phyloP scores from a whole-genome alignment of 345 rosid genomes.

The Brassica juncea region DNA sequence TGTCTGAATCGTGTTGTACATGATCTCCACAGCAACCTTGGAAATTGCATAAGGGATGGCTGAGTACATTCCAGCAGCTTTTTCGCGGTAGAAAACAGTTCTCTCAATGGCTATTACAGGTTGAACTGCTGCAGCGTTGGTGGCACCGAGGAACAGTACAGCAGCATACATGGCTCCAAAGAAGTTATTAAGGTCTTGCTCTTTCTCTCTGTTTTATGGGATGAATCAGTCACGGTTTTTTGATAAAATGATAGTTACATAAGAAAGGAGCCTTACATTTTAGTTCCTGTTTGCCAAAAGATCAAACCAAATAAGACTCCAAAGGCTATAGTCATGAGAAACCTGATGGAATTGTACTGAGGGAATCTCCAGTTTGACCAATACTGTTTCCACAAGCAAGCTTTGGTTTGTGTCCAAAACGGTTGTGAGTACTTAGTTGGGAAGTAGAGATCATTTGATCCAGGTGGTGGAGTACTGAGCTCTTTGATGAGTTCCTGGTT shows the following conservation, averaged over 20 bases:
- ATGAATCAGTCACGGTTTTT: background rate
- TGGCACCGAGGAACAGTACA: conserved; percentile 62
- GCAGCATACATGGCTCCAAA: conserved; percentile 80
- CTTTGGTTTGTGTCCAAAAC: conserved; percentile 56
- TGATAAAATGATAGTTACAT: background rate
- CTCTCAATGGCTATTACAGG: conserved; percentile 65
- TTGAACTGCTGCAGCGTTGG: conserved; percentile 64
- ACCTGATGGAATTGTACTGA: conserved; percentile 68
- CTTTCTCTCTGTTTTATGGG: conserved; percentile 42
- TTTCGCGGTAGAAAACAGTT: conserved; percentile 82
- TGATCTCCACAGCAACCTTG: conserved; percentile 72
- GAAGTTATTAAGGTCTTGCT: conserved; percentile 67
- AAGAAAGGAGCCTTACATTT: conserved; percentile 43
- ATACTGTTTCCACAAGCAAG: conserved; percentile 82
- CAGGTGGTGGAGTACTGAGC: conserved; percentile 59
- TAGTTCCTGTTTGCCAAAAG: conserved; percentile 70
- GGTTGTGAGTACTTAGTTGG: conserved; percentile 65
- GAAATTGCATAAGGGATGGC: conserved; percentile 80
- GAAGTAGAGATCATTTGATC: conserved; percentile 67
- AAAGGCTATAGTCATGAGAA: conserved; percentile 56
- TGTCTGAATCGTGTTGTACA: conserved; percentile 61
- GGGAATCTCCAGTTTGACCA: conserved; percentile 83
- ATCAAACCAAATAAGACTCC: conserved; percentile 68
- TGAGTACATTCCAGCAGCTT: conserved; percentile 90
- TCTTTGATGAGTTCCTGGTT: conserved; percentile 65